phyloP scores from a whole-genome alignment of 1,139 yeast species.

The Sugiyamaella pinicola region DNA sequence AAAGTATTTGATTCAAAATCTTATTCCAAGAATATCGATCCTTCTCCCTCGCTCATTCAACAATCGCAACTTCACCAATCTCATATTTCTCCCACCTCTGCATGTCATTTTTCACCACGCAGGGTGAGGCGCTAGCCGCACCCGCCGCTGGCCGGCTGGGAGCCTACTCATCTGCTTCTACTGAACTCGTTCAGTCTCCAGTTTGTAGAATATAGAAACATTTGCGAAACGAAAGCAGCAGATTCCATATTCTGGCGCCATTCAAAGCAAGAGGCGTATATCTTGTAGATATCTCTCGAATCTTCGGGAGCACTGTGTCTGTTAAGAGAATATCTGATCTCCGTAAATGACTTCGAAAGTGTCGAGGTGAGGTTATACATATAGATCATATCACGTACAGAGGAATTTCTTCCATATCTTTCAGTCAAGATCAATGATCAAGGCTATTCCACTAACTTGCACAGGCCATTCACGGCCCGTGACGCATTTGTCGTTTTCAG shows the following conservation, averaged over 20 bases:
- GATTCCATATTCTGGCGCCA: no score
- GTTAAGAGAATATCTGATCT: not conserved
- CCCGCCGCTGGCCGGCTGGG: no score
- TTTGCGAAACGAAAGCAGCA: no score
- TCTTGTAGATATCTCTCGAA: no score
- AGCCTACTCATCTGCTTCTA: no score
- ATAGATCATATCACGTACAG: not conserved
- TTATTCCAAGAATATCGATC: no score
- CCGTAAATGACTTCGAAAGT: not conserved
- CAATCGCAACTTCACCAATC: conserved; percentile 7
- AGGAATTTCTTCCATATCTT: not conserved
- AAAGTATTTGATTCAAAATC: no score
- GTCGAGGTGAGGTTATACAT: not conserved
- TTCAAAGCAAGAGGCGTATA: no score
- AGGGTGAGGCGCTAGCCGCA: not conserved
- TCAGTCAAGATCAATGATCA: conserved; percentile 26
- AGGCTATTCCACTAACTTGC: conserved; percentile 42
- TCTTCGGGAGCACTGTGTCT: no score
- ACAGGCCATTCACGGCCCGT: conserved; percentile 47
- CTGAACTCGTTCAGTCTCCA: no score
- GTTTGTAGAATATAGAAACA: no score
- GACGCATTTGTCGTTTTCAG: conserved; percentile 42
- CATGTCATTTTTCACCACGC: not conserved
- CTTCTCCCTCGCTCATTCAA: not conserved
- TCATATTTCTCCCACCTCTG: not conserved